Conservation (phyloP, 495 filamentous ascomycete species). For the Staphylotrichum tortipilum region DNA sequence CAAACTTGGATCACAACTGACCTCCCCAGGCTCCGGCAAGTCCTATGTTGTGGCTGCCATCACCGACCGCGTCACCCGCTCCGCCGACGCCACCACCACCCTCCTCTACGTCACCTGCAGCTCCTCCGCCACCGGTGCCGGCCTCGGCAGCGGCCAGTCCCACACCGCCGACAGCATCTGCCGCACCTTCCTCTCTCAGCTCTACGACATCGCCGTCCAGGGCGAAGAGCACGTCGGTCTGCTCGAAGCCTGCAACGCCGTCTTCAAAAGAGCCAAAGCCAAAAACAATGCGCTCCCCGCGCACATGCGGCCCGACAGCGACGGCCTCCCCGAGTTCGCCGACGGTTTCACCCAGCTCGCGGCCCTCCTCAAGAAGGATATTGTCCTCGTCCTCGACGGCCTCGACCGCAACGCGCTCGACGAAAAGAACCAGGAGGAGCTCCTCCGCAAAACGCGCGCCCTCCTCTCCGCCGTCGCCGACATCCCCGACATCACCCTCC, state of each 20-base stretch:
- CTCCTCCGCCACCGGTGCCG: neutral
- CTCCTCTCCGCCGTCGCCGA: neutral
- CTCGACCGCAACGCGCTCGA: constrained; percentile 10
- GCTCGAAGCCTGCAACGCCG: constrained; percentile 19
- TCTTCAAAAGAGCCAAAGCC: constrained; percentile 14
- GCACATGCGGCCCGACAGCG: neutral
- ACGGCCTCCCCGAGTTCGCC: constrained; percentile 11
- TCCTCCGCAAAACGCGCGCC: constrained; percentile 5
- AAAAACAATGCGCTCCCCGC: neutral
- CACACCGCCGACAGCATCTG: constrained; percentile 14
- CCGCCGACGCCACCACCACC: neutral
- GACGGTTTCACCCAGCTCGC: constrained; percentile 11
- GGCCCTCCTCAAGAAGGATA: constrained; percentile 5
- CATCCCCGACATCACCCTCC: neutral
- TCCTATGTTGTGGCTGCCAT: constrained; percentile 15
- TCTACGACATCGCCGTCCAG: constrained; percentile 13
- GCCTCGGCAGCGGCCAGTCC: neutral
- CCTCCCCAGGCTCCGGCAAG: constrained; percentile 15
- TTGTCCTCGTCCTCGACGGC: constrained; percentile 18
- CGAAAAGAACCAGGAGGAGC: constrained; percentile 11
- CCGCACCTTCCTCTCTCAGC: constrained; percentile 12
- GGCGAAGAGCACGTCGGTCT: constrained; percentile 9
- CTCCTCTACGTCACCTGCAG: constrained; percentile 16
- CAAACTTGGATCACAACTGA: neutral
- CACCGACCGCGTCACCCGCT: constrained; percentile 1